phyloP scores from a whole-genome alignment of 2,329 filamentous ascomycete genomes.

The Ophiostoma populinum region DNA sequence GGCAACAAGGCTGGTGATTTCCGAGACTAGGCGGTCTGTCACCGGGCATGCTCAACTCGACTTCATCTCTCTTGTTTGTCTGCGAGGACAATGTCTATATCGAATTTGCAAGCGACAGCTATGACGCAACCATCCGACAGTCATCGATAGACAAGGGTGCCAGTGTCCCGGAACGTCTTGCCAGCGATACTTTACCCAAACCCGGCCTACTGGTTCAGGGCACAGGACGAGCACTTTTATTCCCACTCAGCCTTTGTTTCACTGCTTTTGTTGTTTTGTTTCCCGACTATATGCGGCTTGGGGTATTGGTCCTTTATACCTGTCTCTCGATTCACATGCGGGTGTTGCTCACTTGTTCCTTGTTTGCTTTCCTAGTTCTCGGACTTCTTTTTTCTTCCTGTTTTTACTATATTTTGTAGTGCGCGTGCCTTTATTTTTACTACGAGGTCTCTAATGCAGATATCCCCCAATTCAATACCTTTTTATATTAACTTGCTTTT shows the following conservation, averaged over 20 bases:
- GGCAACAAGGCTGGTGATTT: constrained; percentile 3
- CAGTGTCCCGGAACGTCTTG: neutral
- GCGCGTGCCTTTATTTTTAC: constrained; percentile 15
- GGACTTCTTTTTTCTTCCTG: constrained; percentile 3
- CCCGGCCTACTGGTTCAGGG: neutral
- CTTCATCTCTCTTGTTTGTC: neutral
- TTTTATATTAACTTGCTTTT: neutral
- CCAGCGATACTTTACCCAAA: neutral
- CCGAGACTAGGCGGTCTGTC: constrained; percentile 20
- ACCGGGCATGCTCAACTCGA: constrained; percentile 17
- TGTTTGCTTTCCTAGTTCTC: constrained; percentile 1
- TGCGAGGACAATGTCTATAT: constrained; percentile 1
- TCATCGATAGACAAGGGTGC: constrained; percentile 1
- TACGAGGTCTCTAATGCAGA: constrained; percentile 48
- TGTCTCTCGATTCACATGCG: too few species aligned
- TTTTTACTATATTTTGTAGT: constrained; percentile 7
- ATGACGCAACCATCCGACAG: neutral
- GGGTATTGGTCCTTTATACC: constrained; percentile 1
- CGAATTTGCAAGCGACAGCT: constrained; percentile 2
- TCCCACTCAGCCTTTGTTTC: constrained; percentile 3
- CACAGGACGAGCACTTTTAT: constrained; percentile 1
- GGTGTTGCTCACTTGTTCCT: neutral
- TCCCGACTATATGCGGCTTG: constrained; percentile 3
- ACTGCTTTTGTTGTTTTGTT: constrained; percentile 3
- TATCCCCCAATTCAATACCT: constrained; percentile 22